Evolutionary conservation across 192 early-diverging fungal species (phyloP).

Genomic region (Linderina pennispora): DNA sequence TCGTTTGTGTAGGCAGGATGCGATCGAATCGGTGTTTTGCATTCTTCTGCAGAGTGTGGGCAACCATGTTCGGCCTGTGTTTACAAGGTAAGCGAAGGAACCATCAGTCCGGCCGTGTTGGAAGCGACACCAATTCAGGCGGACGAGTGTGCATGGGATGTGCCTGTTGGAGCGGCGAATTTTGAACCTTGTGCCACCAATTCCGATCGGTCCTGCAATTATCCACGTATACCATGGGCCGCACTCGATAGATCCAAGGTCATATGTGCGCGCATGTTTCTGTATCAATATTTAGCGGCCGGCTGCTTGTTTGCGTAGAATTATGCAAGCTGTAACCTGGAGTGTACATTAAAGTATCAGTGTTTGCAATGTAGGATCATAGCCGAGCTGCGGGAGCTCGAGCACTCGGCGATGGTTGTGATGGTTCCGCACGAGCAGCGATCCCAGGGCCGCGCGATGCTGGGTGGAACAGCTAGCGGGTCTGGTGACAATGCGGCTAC

Average conservation of each 20-base stretch:
- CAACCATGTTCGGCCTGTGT: conserved; percentile 38
- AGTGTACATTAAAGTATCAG: too few species aligned
- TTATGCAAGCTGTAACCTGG: too few species aligned
- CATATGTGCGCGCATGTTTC: too few species aligned
- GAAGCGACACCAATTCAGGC: neutral
- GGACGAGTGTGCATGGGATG: too few species aligned
- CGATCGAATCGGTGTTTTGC: conserved; percentile 74
- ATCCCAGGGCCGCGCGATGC: conserved; percentile 1
- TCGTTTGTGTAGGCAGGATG: conserved; percentile 56
- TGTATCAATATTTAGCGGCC: neutral
- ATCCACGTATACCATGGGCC: too few species aligned
- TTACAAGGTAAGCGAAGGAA: neutral
- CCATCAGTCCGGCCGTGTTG: neutral
- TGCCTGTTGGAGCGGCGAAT: too few species aligned
- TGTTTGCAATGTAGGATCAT: conserved; percentile 15
- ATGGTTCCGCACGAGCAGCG: conserved; percentile 10
- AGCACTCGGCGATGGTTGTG: conserved; percentile 24
- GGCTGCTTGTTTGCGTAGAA: too few species aligned
- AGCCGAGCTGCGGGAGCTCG: conserved; percentile 28
- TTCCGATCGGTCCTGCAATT: too few species aligned
- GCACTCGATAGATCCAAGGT: too few species aligned
- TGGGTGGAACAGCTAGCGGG: neutral
- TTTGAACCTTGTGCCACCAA: too few species aligned
- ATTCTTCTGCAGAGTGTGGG: conserved; percentile 67
- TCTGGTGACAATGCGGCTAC: neutral